Base-by-base conservation (phyloP, 768 basidiomycete genomes). In the Pseudohyphozyma bogoriensis region DNA sequence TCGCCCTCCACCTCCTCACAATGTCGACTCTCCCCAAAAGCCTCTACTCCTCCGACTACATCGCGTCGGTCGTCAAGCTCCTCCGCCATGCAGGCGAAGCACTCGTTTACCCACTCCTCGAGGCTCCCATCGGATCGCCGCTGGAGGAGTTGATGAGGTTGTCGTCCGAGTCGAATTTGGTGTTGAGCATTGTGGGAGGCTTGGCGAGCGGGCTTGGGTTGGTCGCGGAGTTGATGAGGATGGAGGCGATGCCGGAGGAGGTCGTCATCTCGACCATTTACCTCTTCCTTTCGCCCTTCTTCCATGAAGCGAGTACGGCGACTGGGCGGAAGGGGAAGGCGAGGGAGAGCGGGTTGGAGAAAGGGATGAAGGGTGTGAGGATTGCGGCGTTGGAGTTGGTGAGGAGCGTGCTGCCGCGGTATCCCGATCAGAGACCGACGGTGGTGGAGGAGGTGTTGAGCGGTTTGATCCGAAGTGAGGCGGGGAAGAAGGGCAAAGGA, bases 371-470 rank as follows among this genome's bases (percentile, higher is more conserved):
- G 63, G 84, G 82, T 1, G 74, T 97, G 59, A 78, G 89, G 56
- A 75, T 91, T 60, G 86, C 90, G 69, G 86, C 87, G 1, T 74
- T 96, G 51, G 82, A 83, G 5, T 78, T 95, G 60, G 85, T 96
- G 58, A 81, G 92, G 59, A 87, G 83, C 67, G 90, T 95, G 70
- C 97, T 95, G 68, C 87, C 88, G 16, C 86, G 85, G 64, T 84
- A 96, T 70, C 83, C 87, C 65, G 85, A 85, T 45, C 95, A 99
- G 73, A 78, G 95, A 12, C 83, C 85, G 1, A 95, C 91, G 91
- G 93, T 97, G 64, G 85, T 97, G n/a, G 92, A 97, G 72, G 95
- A 97, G 73, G 92, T 97, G 36, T 71, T 99, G 31, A 81, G 83
- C 12, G 92, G 89, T 0, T 76, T 97, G 59, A 91, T 87, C 67